These are phyloP conservation scores for Adansonia digitata DNA, from an alignment of 345 rosid genomes.

Conservation along the genomic window DNA sequence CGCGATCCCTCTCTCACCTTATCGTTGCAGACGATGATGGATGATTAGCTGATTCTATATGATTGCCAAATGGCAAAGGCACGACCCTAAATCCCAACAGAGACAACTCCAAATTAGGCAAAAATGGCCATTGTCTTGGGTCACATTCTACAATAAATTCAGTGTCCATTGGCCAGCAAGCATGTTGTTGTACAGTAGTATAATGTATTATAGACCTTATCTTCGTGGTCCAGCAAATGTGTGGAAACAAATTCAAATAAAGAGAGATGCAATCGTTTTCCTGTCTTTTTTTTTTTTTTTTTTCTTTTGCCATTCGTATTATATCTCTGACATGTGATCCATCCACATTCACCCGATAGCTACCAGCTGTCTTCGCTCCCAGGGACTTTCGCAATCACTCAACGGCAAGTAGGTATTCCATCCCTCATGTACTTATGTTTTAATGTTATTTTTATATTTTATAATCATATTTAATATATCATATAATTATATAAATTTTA, in stretches of 20 bases:
- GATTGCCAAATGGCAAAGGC: background rate
- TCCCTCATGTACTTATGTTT: too few relatives aligned
- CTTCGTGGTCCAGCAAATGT: background rate
- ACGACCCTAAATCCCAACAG: background rate
- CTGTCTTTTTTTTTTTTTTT: too few relatives aligned
- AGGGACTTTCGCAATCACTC: background rate
- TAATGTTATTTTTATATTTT: too few relatives aligned
- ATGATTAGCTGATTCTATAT: background rate
- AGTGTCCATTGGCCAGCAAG: too few relatives aligned
- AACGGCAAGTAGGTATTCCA: too few relatives aligned
- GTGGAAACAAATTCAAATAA: conserved; percentile 1
- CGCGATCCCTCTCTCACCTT: background rate
- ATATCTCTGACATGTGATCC: too few relatives aligned
- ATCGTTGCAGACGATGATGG: background rate
- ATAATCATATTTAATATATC: too few relatives aligned
- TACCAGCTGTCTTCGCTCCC: background rate
- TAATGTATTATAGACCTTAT: background rate
- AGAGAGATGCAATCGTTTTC: background rate
- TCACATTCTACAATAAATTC: background rate
- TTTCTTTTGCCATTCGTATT: too few relatives aligned
- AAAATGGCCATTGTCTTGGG: background rate
- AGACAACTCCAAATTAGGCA: background rate
- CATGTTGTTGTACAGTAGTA: background rate
- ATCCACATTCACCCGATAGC: background rate
- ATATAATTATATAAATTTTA: too few relatives aligned